Evolutionary conservation across 2,329 filamentous ascomycete species (phyloP).

Genomic region (Aspergillus pseudoterreus): DNA sequence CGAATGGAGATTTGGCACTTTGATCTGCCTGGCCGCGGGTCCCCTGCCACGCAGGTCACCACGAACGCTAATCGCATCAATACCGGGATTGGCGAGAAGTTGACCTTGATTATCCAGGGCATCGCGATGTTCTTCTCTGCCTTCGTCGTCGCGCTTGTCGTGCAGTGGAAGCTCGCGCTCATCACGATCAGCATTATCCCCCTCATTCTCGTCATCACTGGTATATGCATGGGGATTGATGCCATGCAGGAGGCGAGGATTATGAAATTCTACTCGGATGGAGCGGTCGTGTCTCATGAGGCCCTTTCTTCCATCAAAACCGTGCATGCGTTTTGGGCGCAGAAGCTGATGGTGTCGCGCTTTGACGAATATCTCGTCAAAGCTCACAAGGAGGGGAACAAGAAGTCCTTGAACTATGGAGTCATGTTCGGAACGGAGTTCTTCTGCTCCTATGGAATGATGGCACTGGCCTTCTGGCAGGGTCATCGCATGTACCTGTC

Average conservation of each 20-base stretch:
- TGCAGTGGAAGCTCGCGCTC: constrained; percentile 4
- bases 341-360: neutral
- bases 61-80: constrained; percentile 1
- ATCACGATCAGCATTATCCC: neutral
- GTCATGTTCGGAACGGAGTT: neutral
- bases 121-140: constrained; percentile 2
- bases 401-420: neutral
- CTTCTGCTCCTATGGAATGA: neutral
- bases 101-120: neutral
- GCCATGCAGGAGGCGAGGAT: neutral
- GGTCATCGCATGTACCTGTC: neutral
- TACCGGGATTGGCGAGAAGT: constrained; percentile 1
- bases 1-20: constrained; percentile 25
- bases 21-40: constrained; percentile 17
- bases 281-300: neutral
- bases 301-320: neutral
- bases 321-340: neutral
- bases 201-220: neutral
- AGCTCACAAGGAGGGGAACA: neutral
- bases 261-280: neutral
- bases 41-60: constrained; percentile 11
- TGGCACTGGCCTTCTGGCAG: constrained; percentile 1
- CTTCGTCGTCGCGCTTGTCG: constrained; percentile 4
- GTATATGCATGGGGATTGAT: neutral
- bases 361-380: neutral